Evolutionary conservation across 306 rosid genomes (phyloP).

Genomic region (Medicago arabica): DNA sequence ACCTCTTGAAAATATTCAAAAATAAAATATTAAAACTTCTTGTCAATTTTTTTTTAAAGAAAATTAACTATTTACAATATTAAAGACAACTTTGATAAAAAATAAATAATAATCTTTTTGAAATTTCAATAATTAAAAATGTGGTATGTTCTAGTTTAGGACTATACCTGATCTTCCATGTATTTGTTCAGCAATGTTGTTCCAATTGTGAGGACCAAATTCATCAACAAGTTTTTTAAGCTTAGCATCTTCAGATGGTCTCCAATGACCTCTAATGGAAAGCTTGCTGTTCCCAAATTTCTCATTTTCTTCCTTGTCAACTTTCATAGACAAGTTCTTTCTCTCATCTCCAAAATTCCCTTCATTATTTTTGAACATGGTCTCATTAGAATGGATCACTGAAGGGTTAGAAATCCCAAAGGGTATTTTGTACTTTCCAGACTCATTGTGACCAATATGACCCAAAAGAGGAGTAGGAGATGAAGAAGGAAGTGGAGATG

Average conservation of each 20-base stretch:
- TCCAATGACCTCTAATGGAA: conserved; percentile 89
- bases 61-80: not conserved
- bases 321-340: conserved; percentile 1
- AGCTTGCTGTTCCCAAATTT: conserved; percentile 47
- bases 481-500: not conserved
- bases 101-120: not conserved
- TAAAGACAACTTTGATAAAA: not conserved
- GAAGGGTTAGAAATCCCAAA: conserved; percentile 45
- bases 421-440: conserved; percentile 44
- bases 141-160: not conserved
- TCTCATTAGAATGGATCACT: conserved; percentile 25
- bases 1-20: not conserved
- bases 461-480: conserved; percentile 28
- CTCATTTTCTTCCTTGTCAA: not conserved
- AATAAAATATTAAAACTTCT: not conserved
- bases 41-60: no score
- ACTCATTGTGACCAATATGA: not conserved
- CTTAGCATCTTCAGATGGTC: conserved; percentile 78
- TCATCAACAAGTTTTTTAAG: conserved; percentile 82
- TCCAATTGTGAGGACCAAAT: conserved; percentile 93
- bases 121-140: not conserved
- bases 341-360: conserved; percentile 15
- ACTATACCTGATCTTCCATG: conserved; percentile 83
- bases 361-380: conserved; percentile 22
- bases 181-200: conserved; percentile 73